Conservation (phyloP, 805 yeast genomes). For the Lipomyces yamadae region DNA sequence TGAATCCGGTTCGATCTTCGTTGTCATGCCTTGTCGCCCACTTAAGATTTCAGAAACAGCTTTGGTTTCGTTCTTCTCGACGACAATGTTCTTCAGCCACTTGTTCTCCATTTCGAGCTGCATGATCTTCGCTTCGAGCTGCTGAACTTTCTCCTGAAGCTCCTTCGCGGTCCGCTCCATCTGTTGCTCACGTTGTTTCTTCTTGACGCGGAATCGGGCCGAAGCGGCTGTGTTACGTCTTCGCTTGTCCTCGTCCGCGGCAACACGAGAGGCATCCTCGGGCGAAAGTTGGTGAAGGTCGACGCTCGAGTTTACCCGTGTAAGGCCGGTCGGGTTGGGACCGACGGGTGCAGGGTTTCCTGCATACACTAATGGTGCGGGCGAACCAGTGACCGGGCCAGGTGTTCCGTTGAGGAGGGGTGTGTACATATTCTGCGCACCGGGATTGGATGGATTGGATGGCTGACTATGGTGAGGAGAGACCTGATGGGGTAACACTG, state of each 20-base stretch:
- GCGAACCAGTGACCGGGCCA: not conserved
- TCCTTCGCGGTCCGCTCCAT: conserved; percentile 78
- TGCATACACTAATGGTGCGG: conserved; percentile 3
- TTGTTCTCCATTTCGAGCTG: conserved; percentile 93
- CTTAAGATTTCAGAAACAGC: conserved; percentile 22
- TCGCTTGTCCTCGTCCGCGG: conserved; percentile 70
- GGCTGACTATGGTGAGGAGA: conserved; percentile 1
- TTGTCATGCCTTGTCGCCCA: conserved; percentile 7
- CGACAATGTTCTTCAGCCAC: conserved; percentile 78
- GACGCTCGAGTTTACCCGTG: conserved; percentile 37
- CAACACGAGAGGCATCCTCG: conserved; percentile 37
- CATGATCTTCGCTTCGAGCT: conserved; percentile 73
- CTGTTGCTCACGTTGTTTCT: conserved; percentile 89
- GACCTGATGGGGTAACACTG: conserved; percentile 2
- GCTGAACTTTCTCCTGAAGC: conserved; percentile 66
- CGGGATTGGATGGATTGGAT: conserved; percentile 15
- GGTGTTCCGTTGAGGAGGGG: conserved; percentile 15
- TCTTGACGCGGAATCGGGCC: conserved; percentile 89
- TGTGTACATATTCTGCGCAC: conserved; percentile 15
- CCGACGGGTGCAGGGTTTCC: conserved; percentile 5
- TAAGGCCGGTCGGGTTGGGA: conserved; percentile 27
- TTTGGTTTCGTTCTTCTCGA: conserved; percentile 62
- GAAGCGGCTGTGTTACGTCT: conserved; percentile 91
- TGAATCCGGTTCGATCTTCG: conserved; percentile 13
- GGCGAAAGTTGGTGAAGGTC: conserved; percentile 3